These are phyloP conservation scores for Vicia villosa DNA, from an alignment of 306 rosid genomes.

Conservation along the genomic window DNA sequence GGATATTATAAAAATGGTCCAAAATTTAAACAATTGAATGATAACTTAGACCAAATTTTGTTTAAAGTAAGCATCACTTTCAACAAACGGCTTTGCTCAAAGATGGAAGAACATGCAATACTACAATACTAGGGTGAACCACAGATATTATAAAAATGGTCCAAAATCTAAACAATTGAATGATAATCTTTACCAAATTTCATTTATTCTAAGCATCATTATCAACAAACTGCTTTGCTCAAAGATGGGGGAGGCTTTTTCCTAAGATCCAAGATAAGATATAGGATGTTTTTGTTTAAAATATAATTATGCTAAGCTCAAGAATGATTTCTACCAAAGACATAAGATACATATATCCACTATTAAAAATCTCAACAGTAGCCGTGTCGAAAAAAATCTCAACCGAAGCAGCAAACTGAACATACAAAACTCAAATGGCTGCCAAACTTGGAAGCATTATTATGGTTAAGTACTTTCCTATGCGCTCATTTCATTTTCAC, in stretches of 20 bases:
- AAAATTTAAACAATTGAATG: conserved; percentile 17
- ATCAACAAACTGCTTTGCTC: not conserved
- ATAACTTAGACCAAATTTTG: conserved; percentile 1
- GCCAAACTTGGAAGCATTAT: not conserved
- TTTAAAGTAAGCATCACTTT: not conserved
- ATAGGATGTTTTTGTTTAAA: conserved; percentile 10
- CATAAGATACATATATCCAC: not conserved
- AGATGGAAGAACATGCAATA: not conserved
- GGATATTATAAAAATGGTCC: not conserved
- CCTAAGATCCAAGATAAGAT: conserved; percentile 4
- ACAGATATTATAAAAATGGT: not conserved
- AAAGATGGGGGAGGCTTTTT: conserved; percentile 1
- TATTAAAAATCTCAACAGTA: not conserved
- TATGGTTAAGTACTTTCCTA: not conserved
- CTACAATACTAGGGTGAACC: conserved; percentile 6
- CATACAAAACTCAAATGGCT: conserved; percentile 15
- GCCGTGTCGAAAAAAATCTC: not conserved
- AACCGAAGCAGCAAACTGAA: conserved; percentile 6
- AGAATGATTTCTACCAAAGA: not conserved
- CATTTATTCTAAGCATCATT: not conserved
- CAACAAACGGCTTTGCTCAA: conserved; percentile 1
- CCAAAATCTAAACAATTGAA: conserved; percentile 13
- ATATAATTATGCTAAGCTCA: not conserved
- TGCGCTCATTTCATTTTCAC: not conserved
- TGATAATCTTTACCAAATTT: conserved; percentile 4